phyloP scores from a whole-genome alignment of 148 eudicot species.

The Tetragonia tetragonoides region DNA sequence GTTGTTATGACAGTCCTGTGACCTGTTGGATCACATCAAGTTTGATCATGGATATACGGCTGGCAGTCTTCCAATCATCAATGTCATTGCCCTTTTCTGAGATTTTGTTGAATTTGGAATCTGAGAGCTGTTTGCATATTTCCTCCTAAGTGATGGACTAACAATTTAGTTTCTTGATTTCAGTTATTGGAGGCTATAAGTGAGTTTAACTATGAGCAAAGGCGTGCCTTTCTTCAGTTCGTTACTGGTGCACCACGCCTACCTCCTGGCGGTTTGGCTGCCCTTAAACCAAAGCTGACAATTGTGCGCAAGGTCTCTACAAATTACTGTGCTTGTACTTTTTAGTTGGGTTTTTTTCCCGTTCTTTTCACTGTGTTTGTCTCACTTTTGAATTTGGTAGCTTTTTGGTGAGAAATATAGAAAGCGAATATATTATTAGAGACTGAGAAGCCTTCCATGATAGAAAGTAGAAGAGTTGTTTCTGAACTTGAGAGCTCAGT shows the following conservation, averaged over 20 bases:
- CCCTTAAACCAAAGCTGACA: constrained; percentile 88
- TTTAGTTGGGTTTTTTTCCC: neutral
- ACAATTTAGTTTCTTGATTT: constrained; percentile 11
- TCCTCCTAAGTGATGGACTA: neutral
- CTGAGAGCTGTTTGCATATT: neutral
- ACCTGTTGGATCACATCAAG: constrained; percentile 80
- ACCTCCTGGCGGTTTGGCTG: constrained; percentile 90
- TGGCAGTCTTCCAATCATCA: constrained; percentile 74
- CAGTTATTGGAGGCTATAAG: constrained; percentile 83
- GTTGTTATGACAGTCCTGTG: constrained; percentile 53
- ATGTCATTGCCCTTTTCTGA: constrained; percentile 40
- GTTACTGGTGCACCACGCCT: constrained; percentile 96
- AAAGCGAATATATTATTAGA: neutral
- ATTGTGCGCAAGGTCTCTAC: constrained; percentile 80
- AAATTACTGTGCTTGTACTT: neutral
- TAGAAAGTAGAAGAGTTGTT: too few relatives aligned
- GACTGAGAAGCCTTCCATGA: neutral
- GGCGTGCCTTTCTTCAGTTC: constrained; percentile 85
- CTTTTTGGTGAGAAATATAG: neutral
- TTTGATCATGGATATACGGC: constrained; percentile 95
- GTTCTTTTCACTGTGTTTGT: neutral
- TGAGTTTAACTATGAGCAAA: constrained; percentile 66
- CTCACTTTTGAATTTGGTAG: neutral
- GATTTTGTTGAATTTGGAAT: neutral
- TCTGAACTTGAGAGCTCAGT: too few relatives aligned